Evolutionary conservation across 768 basidiomycete species (phyloP), one percentile per base, ranked within the genome.

Genomic region (Serendipita sp.): DNA sequence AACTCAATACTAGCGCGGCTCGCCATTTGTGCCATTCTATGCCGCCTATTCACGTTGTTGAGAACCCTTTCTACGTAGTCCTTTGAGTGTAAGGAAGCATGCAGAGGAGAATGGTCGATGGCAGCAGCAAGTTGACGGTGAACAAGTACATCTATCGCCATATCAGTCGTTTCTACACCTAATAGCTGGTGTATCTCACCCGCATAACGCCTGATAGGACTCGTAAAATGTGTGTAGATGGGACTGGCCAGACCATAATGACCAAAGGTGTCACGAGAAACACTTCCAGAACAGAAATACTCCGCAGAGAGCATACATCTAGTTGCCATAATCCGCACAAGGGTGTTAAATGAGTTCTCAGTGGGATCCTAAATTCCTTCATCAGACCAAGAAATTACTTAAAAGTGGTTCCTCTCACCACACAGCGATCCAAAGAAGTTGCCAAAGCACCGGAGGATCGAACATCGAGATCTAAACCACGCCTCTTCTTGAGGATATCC

Each of bases 301-400:
- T 99, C 96, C 18, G 96, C 96, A 0, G 94, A 86, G 30, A 97
- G 79, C 96, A 99, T 99, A 73, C 96, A 97, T 35, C 96, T 80
- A 2, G 95, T 98, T 2, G 96, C 94, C 94, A 99, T 97, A 74
- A 99, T 98, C 46, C 96, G 86, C 44, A 99, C 95, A 16, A 98
- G 82, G 0, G 93, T 98, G 70, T 98, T 99, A 79, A 99, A 98
- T 0, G 91, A 85, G 0, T 93, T 89, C 69, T 92, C 84, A 16
- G 75, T 73, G 0, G 86, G 80, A 71, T 96, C 92, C 92, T 94
- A 65, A 1, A 51, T 45, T 18, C 34, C 34, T 44, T 44, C 38
- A 28, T 54, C 13, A 18, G 35, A 53, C 58, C 35, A 62, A 24
- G 34, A 45, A 34, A 51, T 30, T 24, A 24, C 24, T 24, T 24